Conservation (phyloP, 2,329 filamentous ascomycete species). For the Penicillium sp. region DNA sequence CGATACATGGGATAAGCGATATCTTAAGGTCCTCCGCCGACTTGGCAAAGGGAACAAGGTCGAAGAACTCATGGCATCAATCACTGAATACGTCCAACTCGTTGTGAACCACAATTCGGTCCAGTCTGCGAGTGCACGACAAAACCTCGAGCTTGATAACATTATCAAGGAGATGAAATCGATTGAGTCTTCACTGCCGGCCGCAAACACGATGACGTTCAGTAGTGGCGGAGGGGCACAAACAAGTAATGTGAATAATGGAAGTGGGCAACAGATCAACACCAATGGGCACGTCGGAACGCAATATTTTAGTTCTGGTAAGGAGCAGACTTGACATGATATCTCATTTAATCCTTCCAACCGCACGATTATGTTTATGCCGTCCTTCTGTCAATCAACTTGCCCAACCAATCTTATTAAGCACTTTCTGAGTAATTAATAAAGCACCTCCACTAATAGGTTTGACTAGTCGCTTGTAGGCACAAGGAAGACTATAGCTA, state of each 20-base stretch:
- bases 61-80: conserved; percentile 1
- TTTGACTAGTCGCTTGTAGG: neutral
- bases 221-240: neutral
- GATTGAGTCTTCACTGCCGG: neutral
- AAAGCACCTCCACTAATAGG: neutral
- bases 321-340: neutral
- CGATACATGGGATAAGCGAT: conserved; percentile 3
- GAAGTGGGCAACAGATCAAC: neutral
- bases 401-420: no score
- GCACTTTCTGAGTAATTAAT: no score
- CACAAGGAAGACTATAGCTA: neutral
- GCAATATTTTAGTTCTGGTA: neutral
- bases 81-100: conserved; percentile 4
- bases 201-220: neutral
- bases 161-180: neutral
- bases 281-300: neutral
- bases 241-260: neutral
- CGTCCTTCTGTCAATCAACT: no score
- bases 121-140: neutral
- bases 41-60: conserved; percentile 9
- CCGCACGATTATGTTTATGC: no score
- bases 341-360: no score
- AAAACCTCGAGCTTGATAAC: neutral
- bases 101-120: conserved; percentile 1
- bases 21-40: neutral